Evolutionary conservation across 495 filamentous ascomycete genomes (phyloP), one percentile per base, ranked within the genome.

Genomic region (Penicillium canescens): DNA sequence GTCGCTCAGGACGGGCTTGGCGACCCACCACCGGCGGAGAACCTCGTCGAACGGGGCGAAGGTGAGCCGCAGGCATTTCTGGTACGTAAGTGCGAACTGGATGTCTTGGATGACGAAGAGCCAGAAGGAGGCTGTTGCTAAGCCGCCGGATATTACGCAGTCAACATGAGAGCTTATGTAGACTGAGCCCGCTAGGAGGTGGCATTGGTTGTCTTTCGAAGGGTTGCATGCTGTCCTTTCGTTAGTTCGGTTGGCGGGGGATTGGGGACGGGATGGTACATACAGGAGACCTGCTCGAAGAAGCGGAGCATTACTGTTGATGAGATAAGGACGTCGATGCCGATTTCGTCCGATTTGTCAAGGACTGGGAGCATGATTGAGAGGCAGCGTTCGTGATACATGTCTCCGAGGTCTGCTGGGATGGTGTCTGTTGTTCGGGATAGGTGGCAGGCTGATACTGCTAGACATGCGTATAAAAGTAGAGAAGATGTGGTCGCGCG

Each of bases 91-190:
- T 6, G 71, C 70, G 52, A 71, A 70, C 31, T 76, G 71, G 24
- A 76, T 72, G 54, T 76, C 73, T 49, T 76, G 73, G 54, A 72
- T 71, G 1, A 76, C 71, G 42, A 72, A 76, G 21, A 69, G 64
- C 73, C 73, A 76, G 60, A 76, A 76, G 0, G 73, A 71, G 3
- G 73, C 70, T 14, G 73, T 69, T 1, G 70, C 66, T 33, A 76
- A 65, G 4, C 71, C 70, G 10, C 67, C 64, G 12, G 68, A 69
- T 28, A 69, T 68, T 1, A 71, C 73, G 39, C 67, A 73, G 56
- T 72, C 70, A 3, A 72, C 65, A n/a, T 73, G 71, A 2, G 73
- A 70, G 45, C 70, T 71, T 49, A 76, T 71, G 38, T 73, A 76
- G n/a, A 76, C 72, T 0, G 72, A 76, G 6, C 72, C 72, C 13